Evolutionary conservation across 73 alveolate species (phyloP).

Genomic region (Tetrahymena thermophila): DNA sequence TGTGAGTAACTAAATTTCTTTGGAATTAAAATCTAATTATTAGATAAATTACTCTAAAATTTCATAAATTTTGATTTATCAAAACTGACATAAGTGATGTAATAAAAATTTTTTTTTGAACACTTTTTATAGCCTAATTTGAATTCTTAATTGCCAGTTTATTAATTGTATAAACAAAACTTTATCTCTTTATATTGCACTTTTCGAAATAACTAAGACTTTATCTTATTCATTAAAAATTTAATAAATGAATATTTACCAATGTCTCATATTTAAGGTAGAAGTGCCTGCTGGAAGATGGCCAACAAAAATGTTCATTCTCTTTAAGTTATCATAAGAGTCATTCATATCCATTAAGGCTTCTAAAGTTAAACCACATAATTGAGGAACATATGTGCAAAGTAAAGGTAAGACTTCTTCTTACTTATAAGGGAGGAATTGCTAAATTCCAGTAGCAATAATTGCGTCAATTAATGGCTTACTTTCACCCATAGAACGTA

Average conservation of each 20-base stretch:
- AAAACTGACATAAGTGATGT: too few relatives aligned
- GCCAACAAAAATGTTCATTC: constrained; percentile 40
- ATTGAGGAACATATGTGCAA: neutral
- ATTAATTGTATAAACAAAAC: too few relatives aligned
- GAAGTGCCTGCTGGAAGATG: constrained; percentile 93
- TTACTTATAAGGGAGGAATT: neutral
- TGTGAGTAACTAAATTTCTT: neutral
- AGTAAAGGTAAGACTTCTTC: neutral
- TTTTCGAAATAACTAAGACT: too few relatives aligned
- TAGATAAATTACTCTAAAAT: neutral
- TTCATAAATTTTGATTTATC: too few relatives aligned
- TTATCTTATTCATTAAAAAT: too few relatives aligned
- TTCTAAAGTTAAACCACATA: constrained; percentile 2
- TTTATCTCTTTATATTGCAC: too few relatives aligned
- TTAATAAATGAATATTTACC: constrained; percentile 6
- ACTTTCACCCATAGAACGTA: neutral
- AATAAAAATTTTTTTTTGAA: too few relatives aligned
- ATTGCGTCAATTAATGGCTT: constrained; percentile 1
- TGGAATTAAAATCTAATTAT: neutral
- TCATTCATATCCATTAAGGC: constrained; percentile 9
- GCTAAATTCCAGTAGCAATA: neutral
- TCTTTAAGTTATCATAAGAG: constrained; percentile 8
- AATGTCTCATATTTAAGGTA: constrained; percentile 64
- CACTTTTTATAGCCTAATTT: too few relatives aligned
- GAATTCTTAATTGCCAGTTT: too few relatives aligned